Evolutionary conservation across 116 monocot genomes (phyloP).

Genomic region (Phalaenopsis hybrid): DNA sequence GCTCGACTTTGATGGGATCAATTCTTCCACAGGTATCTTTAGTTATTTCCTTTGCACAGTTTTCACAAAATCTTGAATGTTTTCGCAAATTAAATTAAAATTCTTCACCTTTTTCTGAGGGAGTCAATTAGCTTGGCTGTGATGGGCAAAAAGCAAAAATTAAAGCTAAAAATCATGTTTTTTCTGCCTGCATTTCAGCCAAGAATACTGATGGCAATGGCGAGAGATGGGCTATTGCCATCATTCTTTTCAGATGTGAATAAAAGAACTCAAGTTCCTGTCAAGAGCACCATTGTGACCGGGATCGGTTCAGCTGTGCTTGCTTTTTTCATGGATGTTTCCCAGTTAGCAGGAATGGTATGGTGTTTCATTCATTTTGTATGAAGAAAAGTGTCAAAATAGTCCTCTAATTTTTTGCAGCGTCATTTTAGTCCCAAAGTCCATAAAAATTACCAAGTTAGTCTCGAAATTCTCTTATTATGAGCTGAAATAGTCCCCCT

Average conservation of each 20-base stretch:
- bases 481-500: too few relatives aligned
- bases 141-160: background rate
- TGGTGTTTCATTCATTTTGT: background rate
- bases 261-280: slow-evolving; percentile 42
- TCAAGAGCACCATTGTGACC: slow-evolving; percentile 44
- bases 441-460: too few relatives aligned
- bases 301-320: slow-evolving; percentile 36
- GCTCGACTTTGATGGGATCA: slow-evolving; percentile 84
- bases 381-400: too few relatives aligned
- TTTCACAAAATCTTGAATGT: background rate
- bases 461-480: too few relatives aligned
- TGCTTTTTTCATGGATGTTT: slow-evolving; percentile 56
- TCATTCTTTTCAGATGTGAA: slow-evolving; percentile 44
- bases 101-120: background rate
- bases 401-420: too few relatives aligned
- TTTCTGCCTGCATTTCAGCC: slow-evolving; percentile 40
- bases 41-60: background rate
- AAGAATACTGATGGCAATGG: slow-evolving; percentile 97
- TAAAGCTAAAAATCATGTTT: background rate
- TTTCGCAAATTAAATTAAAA: background rate
- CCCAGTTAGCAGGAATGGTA: slow-evolving; percentile 56
- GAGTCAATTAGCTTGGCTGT: background rate
- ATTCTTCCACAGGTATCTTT: slow-evolving; percentile 86
- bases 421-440: too few relatives aligned
- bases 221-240: slow-evolving; percentile 70